phyloP scores from a whole-genome alignment of 1,284 basidiomycete genomes.

The Trametes sp. region DNA sequence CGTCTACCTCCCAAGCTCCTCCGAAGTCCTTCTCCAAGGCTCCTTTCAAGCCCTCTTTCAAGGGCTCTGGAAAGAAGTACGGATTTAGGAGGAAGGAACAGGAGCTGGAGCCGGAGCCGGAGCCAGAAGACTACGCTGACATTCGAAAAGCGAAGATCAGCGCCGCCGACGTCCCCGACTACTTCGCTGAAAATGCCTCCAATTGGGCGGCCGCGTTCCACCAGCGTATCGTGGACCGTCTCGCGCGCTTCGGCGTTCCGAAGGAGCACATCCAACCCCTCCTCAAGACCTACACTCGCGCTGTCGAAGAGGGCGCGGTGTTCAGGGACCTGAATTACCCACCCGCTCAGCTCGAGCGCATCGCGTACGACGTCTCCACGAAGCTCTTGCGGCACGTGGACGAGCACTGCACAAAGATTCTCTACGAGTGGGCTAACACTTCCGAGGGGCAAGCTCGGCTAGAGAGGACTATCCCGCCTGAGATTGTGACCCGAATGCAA shows the following conservation, averaged over 20 bases:
- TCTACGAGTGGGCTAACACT: conserved; percentile 60
- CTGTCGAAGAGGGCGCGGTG: conserved; percentile 45
- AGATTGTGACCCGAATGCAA: conserved; percentile 47
- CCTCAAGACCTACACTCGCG: conserved; percentile 45
- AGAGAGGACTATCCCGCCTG: conserved; percentile 33
- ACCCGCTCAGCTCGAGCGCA: conserved; percentile 41
- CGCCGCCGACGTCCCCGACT: conserved; percentile 21
- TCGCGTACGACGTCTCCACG: conserved; percentile 37
- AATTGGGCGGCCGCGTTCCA: conserved; percentile 38
- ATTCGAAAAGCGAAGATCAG: not conserved
- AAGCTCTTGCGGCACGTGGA: conserved; percentile 39
- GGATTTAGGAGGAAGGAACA: not conserved
- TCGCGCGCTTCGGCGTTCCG: conserved; percentile 55
- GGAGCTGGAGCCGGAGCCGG: not conserved
- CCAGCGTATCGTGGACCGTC: conserved; percentile 33
- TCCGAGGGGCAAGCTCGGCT: conserved; percentile 40
- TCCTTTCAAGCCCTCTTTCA: too few relatives aligned
- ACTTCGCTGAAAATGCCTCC: conserved; percentile 31
- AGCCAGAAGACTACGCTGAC: not conserved
- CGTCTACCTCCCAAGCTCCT: not conserved
- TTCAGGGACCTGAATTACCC: conserved; percentile 47
- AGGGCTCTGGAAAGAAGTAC: too few relatives aligned
- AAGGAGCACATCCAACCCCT: conserved; percentile 43
- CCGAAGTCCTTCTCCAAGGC: too few relatives aligned
- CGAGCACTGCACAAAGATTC: conserved; percentile 46